These are phyloP conservation scores for Fusarium goolgardi DNA, from an alignment of 2,329 filamentous ascomycete genomes.

Conservation along the genomic window DNA sequence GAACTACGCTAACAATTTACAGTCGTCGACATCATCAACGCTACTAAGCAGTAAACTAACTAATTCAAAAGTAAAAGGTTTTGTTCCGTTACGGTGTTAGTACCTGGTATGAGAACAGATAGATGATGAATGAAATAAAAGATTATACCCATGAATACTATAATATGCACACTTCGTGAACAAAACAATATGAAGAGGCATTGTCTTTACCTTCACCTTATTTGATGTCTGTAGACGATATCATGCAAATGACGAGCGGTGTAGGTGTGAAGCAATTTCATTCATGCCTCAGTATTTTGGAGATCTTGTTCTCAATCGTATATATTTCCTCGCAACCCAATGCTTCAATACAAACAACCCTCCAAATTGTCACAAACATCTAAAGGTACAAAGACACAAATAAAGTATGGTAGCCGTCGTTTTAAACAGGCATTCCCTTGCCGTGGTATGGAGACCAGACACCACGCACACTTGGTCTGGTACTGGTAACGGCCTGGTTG, in stretches of 20 bases:
- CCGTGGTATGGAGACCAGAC: conserved; percentile 79
- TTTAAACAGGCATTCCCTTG: conserved; percentile 64
- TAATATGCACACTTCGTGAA: not conserved
- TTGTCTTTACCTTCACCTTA: not conserved
- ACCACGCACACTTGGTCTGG: conserved; percentile 74
- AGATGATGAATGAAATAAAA: conserved; percentile 44
- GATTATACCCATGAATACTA: conserved; percentile 39
- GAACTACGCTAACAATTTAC: conserved; percentile 3
- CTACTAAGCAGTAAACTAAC: conserved; percentile 58
- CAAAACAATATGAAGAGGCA: no score
- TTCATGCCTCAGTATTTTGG: conserved; percentile 32
- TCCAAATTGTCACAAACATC: conserved; percentile 43
- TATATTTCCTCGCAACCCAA: conserved; percentile 47
- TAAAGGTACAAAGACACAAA: conserved; percentile 44
- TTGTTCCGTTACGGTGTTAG: conserved; percentile 12
- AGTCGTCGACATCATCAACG: conserved; percentile 72
- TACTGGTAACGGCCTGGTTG: conserved; percentile 73
- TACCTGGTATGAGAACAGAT: conserved; percentile 26
- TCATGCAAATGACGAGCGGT: not conserved
- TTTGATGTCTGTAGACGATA: not conserved
- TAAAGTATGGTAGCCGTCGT: conserved; percentile 4
- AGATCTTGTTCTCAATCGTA: conserved; percentile 46
- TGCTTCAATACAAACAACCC: conserved; percentile 40
- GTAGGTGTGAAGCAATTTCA: conserved; percentile 25
- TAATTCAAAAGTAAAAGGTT: conserved; percentile 35